Percentiles rank a stretch among this genome's conserved stretches.
Conservation (phyloP, 2,329 filamentous ascomycete species). For the Pseudopyrenochaeta lycopersici region DNA sequence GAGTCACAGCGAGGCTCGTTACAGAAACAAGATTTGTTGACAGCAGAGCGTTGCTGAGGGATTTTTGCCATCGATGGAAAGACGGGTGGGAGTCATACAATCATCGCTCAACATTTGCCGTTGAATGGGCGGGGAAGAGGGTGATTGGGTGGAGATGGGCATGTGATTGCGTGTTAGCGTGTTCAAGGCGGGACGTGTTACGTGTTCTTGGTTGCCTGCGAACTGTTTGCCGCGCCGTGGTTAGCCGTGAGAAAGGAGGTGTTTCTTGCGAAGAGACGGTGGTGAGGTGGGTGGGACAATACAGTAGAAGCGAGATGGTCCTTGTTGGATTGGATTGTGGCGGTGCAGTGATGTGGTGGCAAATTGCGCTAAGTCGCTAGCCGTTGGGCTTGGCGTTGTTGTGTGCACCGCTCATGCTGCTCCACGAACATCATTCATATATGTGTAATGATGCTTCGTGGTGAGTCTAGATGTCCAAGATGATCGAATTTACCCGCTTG, state of each 20-base stretch:
- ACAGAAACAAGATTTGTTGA: no score
- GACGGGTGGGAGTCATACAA: constrained; percentile 7
- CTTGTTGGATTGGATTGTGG: background rate
- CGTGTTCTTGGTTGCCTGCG: background rate
- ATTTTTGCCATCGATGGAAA: background rate
- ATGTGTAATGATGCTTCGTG: no score
- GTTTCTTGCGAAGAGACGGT: background rate
- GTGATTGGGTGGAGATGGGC: constrained; percentile 15
- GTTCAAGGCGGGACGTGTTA: constrained; percentile 7
- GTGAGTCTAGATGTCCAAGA: no score
- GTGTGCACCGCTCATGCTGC: no score
- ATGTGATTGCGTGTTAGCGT: constrained; percentile 32
- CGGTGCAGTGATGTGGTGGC: background rate
- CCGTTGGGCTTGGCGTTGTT: no score
- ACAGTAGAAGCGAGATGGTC: background rate
- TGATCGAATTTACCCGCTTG: no score
- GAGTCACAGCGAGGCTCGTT: background rate
- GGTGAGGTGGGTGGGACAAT: no score
- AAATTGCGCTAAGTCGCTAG: no score
- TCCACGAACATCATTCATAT: no score
- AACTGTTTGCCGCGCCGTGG: background rate
- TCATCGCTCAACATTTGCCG: background rate
- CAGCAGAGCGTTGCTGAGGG: background rate
- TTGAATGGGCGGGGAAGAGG: no score
- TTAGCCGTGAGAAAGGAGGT: background rate